phyloP scores from a whole-genome alignment of 176 grass and related monocot genomes.

The Rhynchospora breviuscula region DNA sequence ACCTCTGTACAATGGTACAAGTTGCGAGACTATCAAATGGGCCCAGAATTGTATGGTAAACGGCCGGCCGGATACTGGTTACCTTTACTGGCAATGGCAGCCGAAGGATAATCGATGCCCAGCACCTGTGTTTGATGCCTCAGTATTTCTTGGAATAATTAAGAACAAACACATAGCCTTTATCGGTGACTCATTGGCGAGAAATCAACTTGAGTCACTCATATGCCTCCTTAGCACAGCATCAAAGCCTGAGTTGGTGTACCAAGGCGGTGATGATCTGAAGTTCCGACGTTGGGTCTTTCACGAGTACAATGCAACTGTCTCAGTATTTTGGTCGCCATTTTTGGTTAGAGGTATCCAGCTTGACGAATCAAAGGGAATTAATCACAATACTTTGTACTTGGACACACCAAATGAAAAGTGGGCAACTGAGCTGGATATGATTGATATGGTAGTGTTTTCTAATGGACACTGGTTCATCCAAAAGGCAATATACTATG shows the following conservation, averaged over 20 bases:
- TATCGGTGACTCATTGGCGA: slow-evolving; percentile 58
- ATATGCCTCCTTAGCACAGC: slow-evolving; percentile 48
- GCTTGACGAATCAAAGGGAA: slow-evolving; percentile 19
- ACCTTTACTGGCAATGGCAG: slow-evolving; percentile 54
- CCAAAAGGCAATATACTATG: slow-evolving; percentile 60
- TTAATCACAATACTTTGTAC: slow-evolving; percentile 43
- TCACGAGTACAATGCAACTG: slow-evolving; percentile 42
- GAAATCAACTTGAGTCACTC: slow-evolving; percentile 68
- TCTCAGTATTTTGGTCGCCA: slow-evolving; percentile 75
- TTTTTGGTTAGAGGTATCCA: slow-evolving; percentile 71
- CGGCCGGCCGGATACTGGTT: slow-evolving; percentile 59
- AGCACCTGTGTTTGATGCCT: slow-evolving; percentile 43
- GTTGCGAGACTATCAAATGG: slow-evolving; percentile 54
- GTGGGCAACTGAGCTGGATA: slow-evolving; percentile 46
- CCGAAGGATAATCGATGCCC: slow-evolving; percentile 32
- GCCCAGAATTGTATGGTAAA: slow-evolving; percentile 59
- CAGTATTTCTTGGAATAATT: slow-evolving; percentile 32
- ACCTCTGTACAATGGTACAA: slow-evolving; percentile 52
- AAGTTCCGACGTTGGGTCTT: slow-evolving; percentile 74
- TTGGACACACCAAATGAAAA: slow-evolving; percentile 46
- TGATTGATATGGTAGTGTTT: slow-evolving; percentile 53
- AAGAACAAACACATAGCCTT: slow-evolving; percentile 55
- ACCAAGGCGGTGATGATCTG: slow-evolving; percentile 34
- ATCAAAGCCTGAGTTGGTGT: slow-evolving; percentile 29
- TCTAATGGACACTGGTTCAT: slow-evolving; percentile 84